Evolutionary conservation across 176 grass and related monocot species (phyloP), one percentile per base, ranked within the genome.

Genomic region (Avena atlantica): DNA sequence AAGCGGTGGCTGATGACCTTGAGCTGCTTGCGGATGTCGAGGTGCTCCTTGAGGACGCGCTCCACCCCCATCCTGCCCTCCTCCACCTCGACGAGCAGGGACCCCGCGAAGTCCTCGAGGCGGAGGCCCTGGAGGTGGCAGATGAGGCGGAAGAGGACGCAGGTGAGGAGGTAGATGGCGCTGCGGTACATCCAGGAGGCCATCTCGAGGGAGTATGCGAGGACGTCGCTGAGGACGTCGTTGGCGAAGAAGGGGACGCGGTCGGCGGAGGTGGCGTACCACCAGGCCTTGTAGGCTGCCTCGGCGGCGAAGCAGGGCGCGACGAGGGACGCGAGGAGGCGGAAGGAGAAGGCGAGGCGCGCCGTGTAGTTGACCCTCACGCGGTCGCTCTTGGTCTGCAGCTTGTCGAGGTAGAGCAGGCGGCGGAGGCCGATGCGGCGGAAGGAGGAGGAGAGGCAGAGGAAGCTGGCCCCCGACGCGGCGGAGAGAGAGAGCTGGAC

Each of bases 11-110:
- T 98, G 50, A 95, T 91, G 56, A 98, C 60, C 85, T 94, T 93
- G 81, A 98, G 93, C 88, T 98, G 96, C 93, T 82, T 89, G 68
- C 96, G 89, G 52, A 98, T 93, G 59, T 95, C 93, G 88, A 98
- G 86, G 81, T 98, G 96, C 88, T 95, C 96, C 58, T 78, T 34
- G 25, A 98, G 92, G 25, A 98, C 92, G 27, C 13, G 23, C 12
- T 92, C 89, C 25, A 92, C 87, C 2, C 83, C 88, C 8, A 65
- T 68, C 23, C 90, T 74, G 0, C 91, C 96, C 4, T 89, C 80
- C 62, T 94, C 91, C 11, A 96, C 92, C 49, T 90, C 88, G 74
- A 81, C 83, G 53, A 95, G 86, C 77, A 91, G 90, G 1, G 84
- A 78, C 4, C 93, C 83, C 12, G 90, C 90, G 65, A 94, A 97